Percentiles rank a stretch among this genome's conserved stretches.
phyloP scores from a whole-genome alignment of 2,329 filamentous ascomycete genomes.

The Calonectria crousiana region DNA sequence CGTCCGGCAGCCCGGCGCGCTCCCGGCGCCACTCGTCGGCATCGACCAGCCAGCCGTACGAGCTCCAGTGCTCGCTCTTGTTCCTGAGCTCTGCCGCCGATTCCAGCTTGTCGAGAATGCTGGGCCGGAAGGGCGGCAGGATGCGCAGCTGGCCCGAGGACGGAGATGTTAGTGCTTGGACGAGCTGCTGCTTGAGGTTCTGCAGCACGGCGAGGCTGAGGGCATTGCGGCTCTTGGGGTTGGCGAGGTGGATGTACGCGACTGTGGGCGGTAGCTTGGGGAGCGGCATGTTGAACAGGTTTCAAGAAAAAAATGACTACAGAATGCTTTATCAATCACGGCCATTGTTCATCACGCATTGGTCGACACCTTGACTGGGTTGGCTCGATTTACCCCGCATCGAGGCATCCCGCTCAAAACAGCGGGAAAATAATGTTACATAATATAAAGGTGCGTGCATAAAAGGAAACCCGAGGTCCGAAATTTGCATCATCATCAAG shows the following conservation, averaged over 20 bases:
- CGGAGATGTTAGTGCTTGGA: conserved; percentile 28
- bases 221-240: conserved; percentile 39
- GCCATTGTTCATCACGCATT: neutral
- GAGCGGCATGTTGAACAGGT: conserved; percentile 26
- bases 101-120: conserved; percentile 19
- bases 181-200: conserved; percentile 36
- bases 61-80: conserved; percentile 19
- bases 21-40: conserved; percentile 37
- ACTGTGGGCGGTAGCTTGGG: conserved; percentile 32
- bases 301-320: neutral
- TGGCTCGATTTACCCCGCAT: neutral
- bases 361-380: neutral
- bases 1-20: conserved; percentile 34
- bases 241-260: conserved; percentile 36
- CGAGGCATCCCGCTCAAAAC: neutral
- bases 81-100: neutral
- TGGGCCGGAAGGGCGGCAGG: conserved; percentile 29
- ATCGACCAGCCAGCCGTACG: conserved; percentile 38
- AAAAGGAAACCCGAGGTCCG: neutral
- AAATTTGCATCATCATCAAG: no score
- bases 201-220: conserved; percentile 33
- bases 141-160: conserved; percentile 24
- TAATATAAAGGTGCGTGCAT: neutral
- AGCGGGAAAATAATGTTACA: neutral
- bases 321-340: neutral